Evolutionary conservation across 2,329 filamentous ascomycete genomes (phyloP).

Genomic region (Sphaerulina musiva): DNA sequence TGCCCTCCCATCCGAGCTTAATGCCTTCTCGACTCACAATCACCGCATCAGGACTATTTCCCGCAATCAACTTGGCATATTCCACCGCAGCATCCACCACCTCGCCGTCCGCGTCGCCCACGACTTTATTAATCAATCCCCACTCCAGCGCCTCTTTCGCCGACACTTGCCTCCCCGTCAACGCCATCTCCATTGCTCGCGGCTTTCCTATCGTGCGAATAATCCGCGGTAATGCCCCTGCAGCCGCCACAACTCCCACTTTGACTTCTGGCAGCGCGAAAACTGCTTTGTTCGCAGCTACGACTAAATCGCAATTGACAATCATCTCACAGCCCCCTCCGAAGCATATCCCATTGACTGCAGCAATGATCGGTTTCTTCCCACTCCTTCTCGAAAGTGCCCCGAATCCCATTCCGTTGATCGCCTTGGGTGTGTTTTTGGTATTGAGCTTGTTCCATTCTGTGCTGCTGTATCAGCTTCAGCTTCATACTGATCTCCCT

Average conservation of each 20-base stretch:
- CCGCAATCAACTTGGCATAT: conserved; percentile 56
- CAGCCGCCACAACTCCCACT: conserved; percentile 63
- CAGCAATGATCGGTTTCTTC: conserved; percentile 69
- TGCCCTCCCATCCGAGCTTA: conserved; percentile 64
- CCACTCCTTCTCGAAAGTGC: conserved; percentile 60
- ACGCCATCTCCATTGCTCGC: conserved; percentile 63
- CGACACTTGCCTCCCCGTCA: conserved; percentile 49
- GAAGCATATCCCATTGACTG: conserved; percentile 67
- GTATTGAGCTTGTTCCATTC: conserved; percentile 33
- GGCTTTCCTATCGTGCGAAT: conserved; percentile 60
- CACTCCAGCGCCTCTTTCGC: conserved; percentile 57
- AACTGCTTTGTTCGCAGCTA: conserved; percentile 52
- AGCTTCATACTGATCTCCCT: not conserved
- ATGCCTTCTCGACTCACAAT: conserved; percentile 67
- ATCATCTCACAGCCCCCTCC: conserved; percentile 74
- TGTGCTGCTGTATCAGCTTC: conserved; percentile 6
- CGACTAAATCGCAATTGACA: conserved; percentile 63
- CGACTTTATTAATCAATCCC: conserved; percentile 65
- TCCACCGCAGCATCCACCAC: conserved; percentile 55
- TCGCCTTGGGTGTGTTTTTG: conserved; percentile 20
- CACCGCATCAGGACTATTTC: conserved; percentile 63
- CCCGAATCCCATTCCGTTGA: conserved; percentile 52
- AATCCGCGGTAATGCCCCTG: conserved; percentile 63
- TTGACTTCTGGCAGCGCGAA: conserved; percentile 68
- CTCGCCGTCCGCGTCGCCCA: conserved; percentile 34